Evolutionary conservation across 1,284 basidiomycete species (phyloP).

Genomic region (Rhodofomes roseus): DNA sequence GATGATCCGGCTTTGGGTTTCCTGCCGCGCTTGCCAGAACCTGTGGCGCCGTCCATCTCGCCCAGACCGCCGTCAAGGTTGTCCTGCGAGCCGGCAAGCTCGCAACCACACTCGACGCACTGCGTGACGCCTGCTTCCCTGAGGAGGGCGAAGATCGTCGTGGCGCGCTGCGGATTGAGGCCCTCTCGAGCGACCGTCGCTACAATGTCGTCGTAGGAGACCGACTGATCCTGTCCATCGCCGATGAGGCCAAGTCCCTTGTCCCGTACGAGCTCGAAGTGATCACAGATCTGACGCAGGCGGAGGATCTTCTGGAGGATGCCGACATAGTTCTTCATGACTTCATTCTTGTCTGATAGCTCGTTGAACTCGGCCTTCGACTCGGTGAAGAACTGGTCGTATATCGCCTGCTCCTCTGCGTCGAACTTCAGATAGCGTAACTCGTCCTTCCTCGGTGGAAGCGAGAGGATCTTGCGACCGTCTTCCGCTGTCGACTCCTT

Average conservation of each 20-base stretch:
- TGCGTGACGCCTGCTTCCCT: slow-evolving; percentile 84
- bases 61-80: slow-evolving; percentile 41
- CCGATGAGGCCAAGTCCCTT: slow-evolving; percentile 49
- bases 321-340: slow-evolving; percentile 97
- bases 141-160: slow-evolving; percentile 76
- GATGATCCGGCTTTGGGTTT: slow-evolving; percentile 56
- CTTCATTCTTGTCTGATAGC: slow-evolving; percentile 82
- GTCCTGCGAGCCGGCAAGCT: slow-evolving; percentile 60
- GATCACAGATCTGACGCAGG: slow-evolving; percentile 96
- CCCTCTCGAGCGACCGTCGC: slow-evolving; percentile 78
- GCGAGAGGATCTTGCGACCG: slow-evolving; percentile 80
- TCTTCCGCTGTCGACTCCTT: slow-evolving; percentile 85
- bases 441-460: slow-evolving; percentile 87
- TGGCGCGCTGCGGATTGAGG: slow-evolving; percentile 72
- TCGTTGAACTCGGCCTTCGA: slow-evolving; percentile 90
- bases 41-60: slow-evolving; percentile 48
- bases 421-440: slow-evolving; percentile 85
- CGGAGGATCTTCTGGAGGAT: slow-evolving; percentile 95
- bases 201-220: slow-evolving; percentile 72
- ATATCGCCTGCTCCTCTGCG: slow-evolving; percentile 79
- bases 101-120: slow-evolving; percentile 83
- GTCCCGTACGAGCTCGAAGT: slow-evolving; percentile 86
- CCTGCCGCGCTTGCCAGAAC: slow-evolving; percentile 55
- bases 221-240: slow-evolving; percentile 30
- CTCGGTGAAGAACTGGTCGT: slow-evolving; percentile 83